Evolutionary conservation across 176 grass and related monocot genomes (phyloP).

Genomic region (Musa beccarii): DNA sequence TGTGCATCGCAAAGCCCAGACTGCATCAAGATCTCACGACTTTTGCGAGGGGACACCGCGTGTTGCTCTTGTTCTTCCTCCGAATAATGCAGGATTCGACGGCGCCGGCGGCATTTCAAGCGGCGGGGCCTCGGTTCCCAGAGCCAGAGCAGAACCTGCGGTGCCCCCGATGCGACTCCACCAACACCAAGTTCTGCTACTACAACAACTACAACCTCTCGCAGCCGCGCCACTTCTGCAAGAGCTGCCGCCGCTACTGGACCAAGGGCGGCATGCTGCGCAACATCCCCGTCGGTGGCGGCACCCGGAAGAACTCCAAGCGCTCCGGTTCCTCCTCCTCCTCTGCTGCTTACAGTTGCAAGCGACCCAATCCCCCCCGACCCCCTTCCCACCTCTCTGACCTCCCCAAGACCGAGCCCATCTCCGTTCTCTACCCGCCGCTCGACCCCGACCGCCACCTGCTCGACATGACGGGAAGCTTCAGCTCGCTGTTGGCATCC

Average conservation of each 20-base stretch:
- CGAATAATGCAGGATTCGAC: not conserved
- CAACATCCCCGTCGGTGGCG: conserved; percentile 84
- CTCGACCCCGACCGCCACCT: not conserved
- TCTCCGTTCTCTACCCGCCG: not conserved
- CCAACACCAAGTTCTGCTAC: conserved; percentile 96
- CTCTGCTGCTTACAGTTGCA: not conserved
- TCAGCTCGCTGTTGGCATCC: conserved; percentile 3
- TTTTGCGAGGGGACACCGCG: too few relatives aligned
- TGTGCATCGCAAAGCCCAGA: too few relatives aligned
- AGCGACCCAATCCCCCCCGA: not conserved
- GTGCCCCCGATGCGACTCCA: conserved; percentile 74
- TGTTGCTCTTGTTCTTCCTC: not conserved
- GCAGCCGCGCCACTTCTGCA: conserved; percentile 95
- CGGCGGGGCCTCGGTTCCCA: not conserved
- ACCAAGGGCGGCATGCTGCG: conserved; percentile 81
- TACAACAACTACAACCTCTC: conserved; percentile 94
- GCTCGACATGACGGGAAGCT: conserved; percentile 2
- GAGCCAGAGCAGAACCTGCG: conserved; percentile 12
- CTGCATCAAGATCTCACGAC: too few relatives aligned
- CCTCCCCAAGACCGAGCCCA: not conserved
- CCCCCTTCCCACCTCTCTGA: not conserved
- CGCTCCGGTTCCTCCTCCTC: not conserved
- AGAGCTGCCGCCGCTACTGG: conserved; percentile 95
- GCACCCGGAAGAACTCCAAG: conserved; percentile 23
- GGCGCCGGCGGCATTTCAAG: not conserved